A percentile compares a stretch with the other conserved stretches of the same genome.
Evolutionary conservation across 2,329 filamentous ascomycete species (phyloP).

Genomic region (Exophiala spinifera): DNA sequence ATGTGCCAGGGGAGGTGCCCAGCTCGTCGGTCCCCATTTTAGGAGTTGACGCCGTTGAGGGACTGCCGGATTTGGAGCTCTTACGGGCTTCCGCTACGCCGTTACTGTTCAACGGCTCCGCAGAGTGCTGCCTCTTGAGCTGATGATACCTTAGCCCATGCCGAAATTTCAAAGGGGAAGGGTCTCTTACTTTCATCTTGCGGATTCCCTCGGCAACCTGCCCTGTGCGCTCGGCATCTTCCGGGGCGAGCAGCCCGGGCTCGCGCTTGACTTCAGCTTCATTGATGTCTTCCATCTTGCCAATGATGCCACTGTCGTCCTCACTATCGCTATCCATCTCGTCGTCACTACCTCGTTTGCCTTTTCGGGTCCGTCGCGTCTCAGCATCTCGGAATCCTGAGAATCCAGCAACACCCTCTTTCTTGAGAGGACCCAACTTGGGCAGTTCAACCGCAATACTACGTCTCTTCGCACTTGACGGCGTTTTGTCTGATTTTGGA

Average conservation of each 20-base stretch:
- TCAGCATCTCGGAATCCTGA: constrained; percentile 77
- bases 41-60: constrained; percentile 38
- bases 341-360: constrained; percentile 52
- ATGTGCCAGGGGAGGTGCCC: constrained; percentile 36
- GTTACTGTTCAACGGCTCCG: constrained; percentile 47
- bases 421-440: constrained; percentile 77
- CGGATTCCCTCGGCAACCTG: constrained; percentile 63
- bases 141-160: constrained; percentile 34
- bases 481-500: constrained; percentile 61
- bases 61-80: constrained; percentile 42
- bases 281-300: constrained; percentile 63
- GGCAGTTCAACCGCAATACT: constrained; percentile 83
- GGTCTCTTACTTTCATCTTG: constrained; percentile 59
- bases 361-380: constrained; percentile 51
- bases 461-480: constrained; percentile 68
- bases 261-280: constrained; percentile 51
- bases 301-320: constrained; percentile 63
- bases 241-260: constrained; percentile 53
- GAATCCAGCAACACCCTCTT: constrained; percentile 85
- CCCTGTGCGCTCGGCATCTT: constrained; percentile 58
- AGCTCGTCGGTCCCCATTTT: constrained; percentile 33
- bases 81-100: constrained; percentile 40
- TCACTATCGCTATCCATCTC: constrained; percentile 76
- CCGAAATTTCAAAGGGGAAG: constrained; percentile 27
- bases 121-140: constrained; percentile 66